Evolutionary conservation across 139 green algal species (phyloP).

Genomic region (Chlamydomonas applanata): DNA sequence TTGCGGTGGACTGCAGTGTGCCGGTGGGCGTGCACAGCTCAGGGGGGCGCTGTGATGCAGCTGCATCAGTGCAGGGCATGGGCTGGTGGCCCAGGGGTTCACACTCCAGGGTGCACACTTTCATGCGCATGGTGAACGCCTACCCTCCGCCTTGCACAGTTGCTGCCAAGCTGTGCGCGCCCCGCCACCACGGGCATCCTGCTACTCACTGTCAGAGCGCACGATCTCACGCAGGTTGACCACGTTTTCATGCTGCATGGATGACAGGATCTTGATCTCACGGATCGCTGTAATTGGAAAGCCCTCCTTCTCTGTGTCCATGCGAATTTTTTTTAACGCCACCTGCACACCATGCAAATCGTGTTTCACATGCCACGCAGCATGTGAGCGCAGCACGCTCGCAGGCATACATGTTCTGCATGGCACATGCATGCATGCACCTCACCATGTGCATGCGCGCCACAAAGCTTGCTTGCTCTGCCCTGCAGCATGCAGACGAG

Average conservation of each 20-base stretch:
- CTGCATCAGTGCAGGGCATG: no score
- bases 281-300: conserved; percentile 98
- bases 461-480: no score
- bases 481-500: no score
- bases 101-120: neutral
- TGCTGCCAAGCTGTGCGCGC: neutral
- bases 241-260: conserved; percentile 88
- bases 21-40: no score
- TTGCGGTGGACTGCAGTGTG: conserved; percentile 64
- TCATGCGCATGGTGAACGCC: neutral
- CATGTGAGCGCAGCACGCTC: no score
- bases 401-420: no score
- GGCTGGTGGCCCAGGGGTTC: neutral
- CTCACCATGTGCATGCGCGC: no score
- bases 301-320: conserved; percentile 99
- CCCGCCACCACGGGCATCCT: neutral
- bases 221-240: conserved; percentile 97
- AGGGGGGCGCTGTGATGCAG: no score
- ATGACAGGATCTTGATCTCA: conserved; percentile 97
- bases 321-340: conserved; percentile 97
- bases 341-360: conserved; percentile 49
- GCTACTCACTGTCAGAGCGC: conserved; percentile 64
- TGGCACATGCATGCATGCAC: no score
- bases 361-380: no score
- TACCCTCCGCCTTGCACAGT: neutral